A percentile compares a stretch with the other conserved stretches of the same genome.
phyloP scores from a whole-genome alignment of 83 land plant genomes.

The Diphasiastrum complanatum region DNA sequence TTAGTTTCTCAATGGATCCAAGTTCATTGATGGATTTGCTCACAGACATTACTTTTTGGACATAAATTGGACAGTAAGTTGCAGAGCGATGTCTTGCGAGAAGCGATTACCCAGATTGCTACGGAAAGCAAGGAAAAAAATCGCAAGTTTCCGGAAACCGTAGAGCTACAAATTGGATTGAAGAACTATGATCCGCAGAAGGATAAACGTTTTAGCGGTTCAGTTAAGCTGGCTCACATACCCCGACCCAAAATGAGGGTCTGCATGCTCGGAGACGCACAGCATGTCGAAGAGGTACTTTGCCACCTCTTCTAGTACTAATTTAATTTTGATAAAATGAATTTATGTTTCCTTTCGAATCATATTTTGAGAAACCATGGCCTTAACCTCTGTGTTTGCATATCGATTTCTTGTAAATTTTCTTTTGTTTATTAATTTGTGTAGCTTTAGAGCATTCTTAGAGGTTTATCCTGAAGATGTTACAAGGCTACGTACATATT shows the following conservation, averaged over 20 bases:
- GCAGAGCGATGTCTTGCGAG: slow-evolving; percentile 67
- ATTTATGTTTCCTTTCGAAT: no score
- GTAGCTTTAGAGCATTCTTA: no score
- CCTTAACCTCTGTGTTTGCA: no score
- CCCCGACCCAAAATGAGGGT: slow-evolving; percentile 80
- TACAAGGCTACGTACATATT: no score
- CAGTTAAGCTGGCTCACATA: slow-evolving; percentile 69
- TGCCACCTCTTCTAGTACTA: neutral
- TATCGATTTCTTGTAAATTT: no score
- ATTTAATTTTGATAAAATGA: no score
- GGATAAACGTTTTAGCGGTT: slow-evolving; percentile 80
- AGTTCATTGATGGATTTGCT: no score
- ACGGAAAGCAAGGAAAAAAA: slow-evolving; percentile 47
- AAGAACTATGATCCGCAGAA: slow-evolving; percentile 79
- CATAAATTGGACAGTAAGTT: slow-evolving; percentile 80
- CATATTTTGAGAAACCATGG: no score
- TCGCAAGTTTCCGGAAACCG: slow-evolving; percentile 62
- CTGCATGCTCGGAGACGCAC: slow-evolving; percentile 85
- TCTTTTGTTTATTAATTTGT: no score
- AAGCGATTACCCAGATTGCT: slow-evolving; percentile 48
- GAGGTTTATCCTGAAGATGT: no score
- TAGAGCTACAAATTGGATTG: slow-evolving; percentile 70
- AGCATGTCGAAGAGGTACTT: slow-evolving; percentile 66
- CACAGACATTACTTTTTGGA: no score
- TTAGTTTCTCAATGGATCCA: no score